Base-by-base conservation (phyloP, 2,329 filamentous ascomycete genomes). In the Dothiorella sarmentorum region DNA sequence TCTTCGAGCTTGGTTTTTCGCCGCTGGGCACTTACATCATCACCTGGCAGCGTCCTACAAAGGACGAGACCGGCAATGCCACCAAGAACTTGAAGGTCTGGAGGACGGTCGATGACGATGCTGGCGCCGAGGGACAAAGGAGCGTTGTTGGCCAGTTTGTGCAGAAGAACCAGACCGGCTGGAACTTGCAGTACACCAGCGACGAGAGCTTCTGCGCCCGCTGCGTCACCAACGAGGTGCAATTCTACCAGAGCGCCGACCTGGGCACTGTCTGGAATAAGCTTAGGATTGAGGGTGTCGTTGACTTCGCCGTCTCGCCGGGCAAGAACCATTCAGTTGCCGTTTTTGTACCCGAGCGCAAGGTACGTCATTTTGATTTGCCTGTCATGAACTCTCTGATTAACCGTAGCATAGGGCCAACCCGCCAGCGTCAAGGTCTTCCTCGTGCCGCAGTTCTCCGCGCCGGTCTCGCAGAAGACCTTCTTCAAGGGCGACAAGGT, bases 401-500 rank as follows among this genome's bases (percentile, higher is more conserved):
- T 67, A 61, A 69, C 63, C 56, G 18, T 43, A 6, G 10, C 35
- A 44, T 65, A 96, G 90, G 93, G 94, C 53, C 89, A 92, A 83
- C 94, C 94, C 33, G 92, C 94, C 57, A 85, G 90, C 1, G 91
- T 97, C 73, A 96, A 95, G 77, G 89, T 97, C 61, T 99, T 89
- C 79, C 91, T 93, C 65, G 89, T 97, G 33, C 93, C 94, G 40
- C 83, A 94, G 67, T 97, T 97, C 76, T 83, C 77, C 63, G 80
- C 79, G 56, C 87, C 92, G 4, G 86, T 96, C 51, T 97, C 93
- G 37, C 93, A 97, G 73, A 99, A 99, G 86, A 97, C 89, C 1
- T 99, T 99, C 73, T 99, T 91, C 85, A 99, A 99, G 80, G 92
- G 92, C 63, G 94, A 99, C 80, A 97, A 97, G 80, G 93, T 99